Base-by-base conservation (phyloP, 768 basidiomycete genomes). In the Phaeotremella skinneri region DNA sequence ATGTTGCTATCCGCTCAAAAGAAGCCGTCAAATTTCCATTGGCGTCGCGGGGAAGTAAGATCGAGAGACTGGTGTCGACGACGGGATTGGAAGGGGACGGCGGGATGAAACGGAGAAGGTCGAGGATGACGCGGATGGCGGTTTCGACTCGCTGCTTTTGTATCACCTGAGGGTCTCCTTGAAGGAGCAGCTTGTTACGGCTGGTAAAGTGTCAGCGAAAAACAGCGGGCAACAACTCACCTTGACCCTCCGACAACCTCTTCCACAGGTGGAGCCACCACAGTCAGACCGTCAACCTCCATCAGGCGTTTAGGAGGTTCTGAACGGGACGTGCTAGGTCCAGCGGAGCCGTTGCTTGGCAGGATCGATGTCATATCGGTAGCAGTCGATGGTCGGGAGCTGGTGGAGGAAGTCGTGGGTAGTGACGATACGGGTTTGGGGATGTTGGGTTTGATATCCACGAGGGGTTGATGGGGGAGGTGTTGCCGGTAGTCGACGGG, bases 141-240 rank as follows among this genome's bases (percentile, higher is more conserved):
- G 72, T 73, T 43, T 73, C 72, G 6, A 73, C 72, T 47, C 72
- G 50, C 29, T 68, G 67, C 43, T 73, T 73, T 31, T 56, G 61
- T 56, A 68, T 67, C 48, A 63, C 34, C 30, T 68, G 72, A 21
- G 72, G 67, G 56, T 73, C 72, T 23, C 72, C 72, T 58, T 73
- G 72, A 4, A 73, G 57, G 1, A 73, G 39, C 16, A 73, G 25
- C 16, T 55, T 32, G 49, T 66, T 69, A 4, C 55, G 58, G 17
- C 64, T 68, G 37, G 9, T 0, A 32, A 13, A 25, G 25, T 30
- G 32, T 51, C 21, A 52, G 55, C 27, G 4, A 21, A 3, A 17
- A 23, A 43, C 32, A 14, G 29, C 9, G 43, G 14, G 32, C 2
- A 41, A 29, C n/a, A 9, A 54, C 70, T 56, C 48, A 72, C 70